Evolutionary conservation across 2,329 filamentous ascomycete species (phyloP).

Genomic region (Phialophora macrospora): DNA sequence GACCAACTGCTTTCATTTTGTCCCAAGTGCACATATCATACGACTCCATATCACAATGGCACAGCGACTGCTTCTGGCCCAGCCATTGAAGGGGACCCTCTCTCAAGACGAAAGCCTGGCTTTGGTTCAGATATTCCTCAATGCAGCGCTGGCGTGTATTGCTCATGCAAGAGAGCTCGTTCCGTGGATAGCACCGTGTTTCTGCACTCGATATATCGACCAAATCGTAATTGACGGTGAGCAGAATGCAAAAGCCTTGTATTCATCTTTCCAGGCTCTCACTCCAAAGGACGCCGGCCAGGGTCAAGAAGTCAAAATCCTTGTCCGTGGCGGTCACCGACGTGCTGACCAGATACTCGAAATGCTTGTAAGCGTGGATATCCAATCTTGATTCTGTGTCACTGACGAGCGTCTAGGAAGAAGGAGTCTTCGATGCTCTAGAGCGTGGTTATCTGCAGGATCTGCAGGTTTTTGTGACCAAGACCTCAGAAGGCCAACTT

Average conservation of each 20-base stretch:
- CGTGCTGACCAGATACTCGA: constrained; percentile 53
- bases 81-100: constrained; percentile 7
- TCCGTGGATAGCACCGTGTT: constrained; percentile 31
- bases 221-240: constrained; percentile 24
- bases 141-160: constrained; percentile 37
- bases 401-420: constrained; percentile 51
- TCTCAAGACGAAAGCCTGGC: constrained; percentile 32
- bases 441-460: constrained; percentile 49
- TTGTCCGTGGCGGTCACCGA: constrained; percentile 48
- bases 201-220: constrained; percentile 32
- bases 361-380: constrained; percentile 49
- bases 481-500: constrained; percentile 45
- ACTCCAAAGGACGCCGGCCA: neutral
- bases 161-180: constrained; percentile 35
- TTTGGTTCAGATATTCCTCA: constrained; percentile 37
- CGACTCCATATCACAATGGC: constrained; percentile 15
- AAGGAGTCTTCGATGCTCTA: constrained; percentile 55
- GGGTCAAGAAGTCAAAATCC: constrained; percentile 47
- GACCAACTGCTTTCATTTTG: neutral
- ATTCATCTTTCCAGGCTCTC: constrained; percentile 29
- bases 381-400: neutral
- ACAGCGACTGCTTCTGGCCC: constrained; percentile 22
- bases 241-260: constrained; percentile 40
- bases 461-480: constrained; percentile 55
- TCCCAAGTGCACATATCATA: neutral